phyloP scores from a whole-genome alignment of 441 rosid genomes.

The Bruguiera hainesii region DNA sequence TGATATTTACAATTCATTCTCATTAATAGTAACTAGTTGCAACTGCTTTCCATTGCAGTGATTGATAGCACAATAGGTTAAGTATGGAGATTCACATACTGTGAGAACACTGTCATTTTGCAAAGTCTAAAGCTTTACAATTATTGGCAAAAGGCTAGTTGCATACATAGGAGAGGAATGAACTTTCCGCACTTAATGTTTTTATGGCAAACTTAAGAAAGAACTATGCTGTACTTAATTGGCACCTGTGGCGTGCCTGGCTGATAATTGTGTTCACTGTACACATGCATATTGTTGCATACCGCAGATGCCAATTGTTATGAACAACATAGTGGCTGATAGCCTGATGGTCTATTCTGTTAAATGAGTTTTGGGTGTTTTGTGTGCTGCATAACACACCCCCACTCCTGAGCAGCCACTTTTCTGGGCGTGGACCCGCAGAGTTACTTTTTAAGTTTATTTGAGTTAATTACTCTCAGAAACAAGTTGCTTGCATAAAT shows the following conservation, averaged over 20 bases:
- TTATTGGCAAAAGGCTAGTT: conserved; percentile 15
- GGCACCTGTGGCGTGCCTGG: background rate
- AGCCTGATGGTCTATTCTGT: no score
- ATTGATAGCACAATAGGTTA: conserved; percentile 6
- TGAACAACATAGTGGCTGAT: no score
- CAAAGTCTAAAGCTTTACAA: conserved; percentile 11
- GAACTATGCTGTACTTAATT: background rate
- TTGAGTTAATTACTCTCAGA: no score
- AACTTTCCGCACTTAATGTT: background rate
- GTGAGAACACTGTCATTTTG: conserved; percentile 1
- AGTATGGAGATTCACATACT: background rate
- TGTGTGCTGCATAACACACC: no score
- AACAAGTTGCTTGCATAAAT: no score
- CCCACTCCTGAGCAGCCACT: no score
- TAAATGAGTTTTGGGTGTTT: no score
- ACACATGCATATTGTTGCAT: background rate
- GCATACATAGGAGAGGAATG: background rate
- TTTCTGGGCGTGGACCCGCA: no score
- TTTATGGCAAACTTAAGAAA: conserved; percentile 4
- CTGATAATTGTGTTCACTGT: background rate
- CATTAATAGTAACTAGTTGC: background rate
- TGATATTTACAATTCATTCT: background rate
- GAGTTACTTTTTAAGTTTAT: no score
- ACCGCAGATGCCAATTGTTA: no score
- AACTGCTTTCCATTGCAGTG: conserved; percentile 10